Evolutionary conservation across 2,329 filamentous ascomycete genomes (phyloP), one percentile per base, ranked within the genome.

Genomic region (Cadophora luteo-olivacea): DNA sequence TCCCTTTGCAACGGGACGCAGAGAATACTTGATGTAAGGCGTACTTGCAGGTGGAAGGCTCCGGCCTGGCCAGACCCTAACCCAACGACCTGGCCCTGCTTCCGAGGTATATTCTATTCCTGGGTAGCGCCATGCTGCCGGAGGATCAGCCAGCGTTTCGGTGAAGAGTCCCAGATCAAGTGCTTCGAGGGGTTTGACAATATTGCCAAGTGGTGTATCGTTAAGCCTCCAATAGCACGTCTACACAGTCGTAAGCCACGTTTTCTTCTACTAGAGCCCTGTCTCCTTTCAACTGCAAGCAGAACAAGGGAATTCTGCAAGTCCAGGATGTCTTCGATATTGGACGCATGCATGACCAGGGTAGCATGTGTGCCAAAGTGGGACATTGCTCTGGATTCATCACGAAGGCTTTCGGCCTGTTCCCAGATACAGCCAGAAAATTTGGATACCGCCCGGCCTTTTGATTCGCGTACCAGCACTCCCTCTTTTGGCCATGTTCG

Each of bases 11-110:
- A 29, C n/a, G 11, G 11, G 12, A 52, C 9, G 49, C 22, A 36
- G 29, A 29, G 3, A 19, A 8, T 24, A 61, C 22, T 49, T 61
- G 3, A 16, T 25, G 38, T 45, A 38, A 32, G 11, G 32, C 38
- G 16, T 16, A n/a, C 19, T n/a, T 25, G 12, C 58, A 25, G 5
- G 33, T 5, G 11, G 33, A 5, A 36, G 36, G 11, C 38, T 61
- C 29, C 36, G 4, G 45, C 25, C 41, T 32, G 58, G 58, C 58
- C 41, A 61, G 58, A 48, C 58, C n/a, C n/a, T n/a, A n/a, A n/a
- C 25, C 32, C 55, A 58, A n/a, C 16, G 29, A 38, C 12, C 12
- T 12, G 38, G 4, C 4, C 33, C 33, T 36, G 29, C 14, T n/a
- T 36, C 58, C 22, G 38, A 49, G 38, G 16, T 61, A 14, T 32